Conservation (phyloP, 768 basidiomycete genomes). For the Termitomyces heimii region DNA sequence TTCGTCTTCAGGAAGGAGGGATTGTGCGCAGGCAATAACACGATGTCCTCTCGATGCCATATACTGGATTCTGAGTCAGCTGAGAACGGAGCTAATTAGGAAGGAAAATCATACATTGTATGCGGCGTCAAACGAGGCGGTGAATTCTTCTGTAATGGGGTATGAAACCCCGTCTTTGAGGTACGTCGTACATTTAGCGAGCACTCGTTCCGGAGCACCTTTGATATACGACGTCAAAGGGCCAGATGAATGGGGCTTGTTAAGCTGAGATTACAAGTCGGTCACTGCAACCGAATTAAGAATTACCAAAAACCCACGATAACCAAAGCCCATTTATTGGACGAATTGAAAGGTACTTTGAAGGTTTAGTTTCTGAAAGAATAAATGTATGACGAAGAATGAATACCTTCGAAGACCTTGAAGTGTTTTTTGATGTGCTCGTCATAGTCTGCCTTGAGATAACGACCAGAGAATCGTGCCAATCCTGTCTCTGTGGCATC, state of each 20-base stretch:
- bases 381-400: background rate
- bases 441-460: slow-evolving; percentile 47
- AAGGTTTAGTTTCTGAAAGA: background rate
- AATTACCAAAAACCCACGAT: slow-evolving; percentile 37
- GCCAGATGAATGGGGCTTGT: slow-evolving; percentile 48
- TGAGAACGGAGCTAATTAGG: background rate
- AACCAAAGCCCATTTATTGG: slow-evolving; percentile 69
- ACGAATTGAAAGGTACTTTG: slow-evolving; percentile 64
- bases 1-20: slow-evolving; percentile 41
- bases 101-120: slow-evolving; percentile 41
- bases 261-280: slow-evolving; percentile 30
- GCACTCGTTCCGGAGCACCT: slow-evolving; percentile 64
- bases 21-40: slow-evolving; percentile 67
- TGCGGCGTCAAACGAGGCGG: slow-evolving; percentile 47
- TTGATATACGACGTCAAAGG: slow-evolving; percentile 53
- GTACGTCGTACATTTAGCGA: slow-evolving; percentile 57
- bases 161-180: slow-evolving; percentile 42
- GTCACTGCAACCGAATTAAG: background rate
- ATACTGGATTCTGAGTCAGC: slow-evolving; percentile 34
- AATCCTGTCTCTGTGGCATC: slow-evolving; percentile 77
- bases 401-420: slow-evolving; percentile 55
- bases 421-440: slow-evolving; percentile 39
- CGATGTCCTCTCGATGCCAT: slow-evolving; percentile 76
- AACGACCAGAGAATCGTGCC: slow-evolving; percentile 58
- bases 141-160: slow-evolving; percentile 54